Evolutionary conservation across 2,329 filamentous ascomycete species (phyloP), one percentile per base, ranked within the genome.

Genomic region (Colletotrichum gloeosporioides): DNA sequence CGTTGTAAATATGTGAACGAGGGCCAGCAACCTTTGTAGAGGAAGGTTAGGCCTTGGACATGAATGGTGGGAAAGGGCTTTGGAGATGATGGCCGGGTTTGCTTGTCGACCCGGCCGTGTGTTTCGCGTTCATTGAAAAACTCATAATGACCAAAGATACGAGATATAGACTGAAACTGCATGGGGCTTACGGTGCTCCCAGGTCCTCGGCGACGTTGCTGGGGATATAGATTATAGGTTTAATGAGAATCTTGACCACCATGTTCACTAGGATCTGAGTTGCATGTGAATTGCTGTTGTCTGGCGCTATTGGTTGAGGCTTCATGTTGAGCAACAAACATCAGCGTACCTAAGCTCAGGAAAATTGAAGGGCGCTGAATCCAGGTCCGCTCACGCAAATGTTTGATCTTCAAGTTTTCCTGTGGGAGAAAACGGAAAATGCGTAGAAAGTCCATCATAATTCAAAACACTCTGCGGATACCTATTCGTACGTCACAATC

Each of bases 111-210:
- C 31, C n/a, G 39, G 31, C 16, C 15, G 8, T 16, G 16, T 63
- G 16, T 63, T 22, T 36, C 44, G 39, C 36, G 16, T 64, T 49
- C 22, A 61, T 15, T 22, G 44, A 53, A 69, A 73, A 74, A 74
- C 64, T 61, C 44, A 29, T 74, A 74, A 76, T 74, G 74, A 76
- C 53, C 74, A 73, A 68, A 75, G 74, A 76, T 49, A 74, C n/a
- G 74, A 76, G 74, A 76, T 49, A 73, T 76, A 76, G 74, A 76
- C 70, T 76, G 74, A 59, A 36, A 69, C 53, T 76, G 74, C 57
- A 36, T 69, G 73, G 73, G 25, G 44, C 55, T 18, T 18, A 9
- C 9, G 22, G n/a, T 16, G 32, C 39, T 15, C 32, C 69, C 25
- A 15, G 57, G 4, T 36, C 16, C 39, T 57, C 44, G 70, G 32